These are phyloP conservation scores for Phytophthora idaei DNA, from an alignment of 352 stramenopile species.

Conservation along the genomic window DNA sequence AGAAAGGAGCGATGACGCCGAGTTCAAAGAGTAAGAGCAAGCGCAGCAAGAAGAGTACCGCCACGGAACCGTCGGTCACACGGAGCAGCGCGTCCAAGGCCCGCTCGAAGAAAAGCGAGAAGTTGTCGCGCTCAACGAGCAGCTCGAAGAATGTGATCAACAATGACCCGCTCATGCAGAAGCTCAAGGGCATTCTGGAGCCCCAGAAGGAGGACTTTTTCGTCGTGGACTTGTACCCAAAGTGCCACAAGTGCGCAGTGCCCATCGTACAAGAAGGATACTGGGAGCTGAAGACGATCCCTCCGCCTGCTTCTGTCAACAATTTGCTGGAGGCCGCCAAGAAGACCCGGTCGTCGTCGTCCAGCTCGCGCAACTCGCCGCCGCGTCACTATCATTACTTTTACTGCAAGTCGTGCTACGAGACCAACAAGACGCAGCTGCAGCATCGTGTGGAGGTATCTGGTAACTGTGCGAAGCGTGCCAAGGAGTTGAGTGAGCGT, in stretches of 20 bases:
- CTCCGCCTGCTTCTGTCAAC: conserved; percentile 62
- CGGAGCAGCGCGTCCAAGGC: conserved; percentile 73
- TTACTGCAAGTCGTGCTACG: conserved; percentile 75
- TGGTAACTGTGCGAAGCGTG: conserved; percentile 64
- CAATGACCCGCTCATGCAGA: conserved; percentile 96
- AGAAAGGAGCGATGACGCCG: conserved; percentile 36
- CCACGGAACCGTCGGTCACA: conserved; percentile 64
- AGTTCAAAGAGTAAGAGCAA: conserved; percentile 78
- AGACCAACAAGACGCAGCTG: conserved; percentile 77
- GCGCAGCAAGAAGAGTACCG: conserved; percentile 42
- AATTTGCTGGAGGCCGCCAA: conserved; percentile 84
- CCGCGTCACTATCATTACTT: conserved; percentile 87
- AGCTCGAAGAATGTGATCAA: conserved; percentile 81
- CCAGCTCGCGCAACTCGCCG: conserved; percentile 64
- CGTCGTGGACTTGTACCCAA: conserved; percentile 94
- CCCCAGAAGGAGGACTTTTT: conserved; percentile 99
- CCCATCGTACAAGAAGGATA: conserved; percentile 88
- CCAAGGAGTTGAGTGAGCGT: conserved; percentile 64
- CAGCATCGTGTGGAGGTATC: conserved; percentile 78
- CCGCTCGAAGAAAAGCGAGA: conserved; percentile 66
- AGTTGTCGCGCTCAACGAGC: conserved; percentile 45
- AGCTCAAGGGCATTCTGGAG: conserved; percentile 97
- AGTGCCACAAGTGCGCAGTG: conserved; percentile 88
- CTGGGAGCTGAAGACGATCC: conserved; percentile 81
- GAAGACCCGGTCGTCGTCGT: conserved; percentile 72